Evolutionary conservation across 176 grass and related monocot species (phyloP).

Genomic region (Urochloa ruziziensis): DNA sequence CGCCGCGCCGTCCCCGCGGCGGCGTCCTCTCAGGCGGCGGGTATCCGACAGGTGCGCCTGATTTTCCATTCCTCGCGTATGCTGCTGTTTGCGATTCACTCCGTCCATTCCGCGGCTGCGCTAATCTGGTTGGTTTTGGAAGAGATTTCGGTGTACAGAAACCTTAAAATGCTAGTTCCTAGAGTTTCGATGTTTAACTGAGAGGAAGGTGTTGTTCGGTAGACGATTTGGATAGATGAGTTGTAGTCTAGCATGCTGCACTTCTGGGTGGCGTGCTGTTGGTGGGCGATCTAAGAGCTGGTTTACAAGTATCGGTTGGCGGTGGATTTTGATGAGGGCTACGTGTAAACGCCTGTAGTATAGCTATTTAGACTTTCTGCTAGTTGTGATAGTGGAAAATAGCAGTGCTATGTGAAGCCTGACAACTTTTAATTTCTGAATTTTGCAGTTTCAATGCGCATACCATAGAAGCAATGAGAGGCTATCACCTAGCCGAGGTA

Average conservation of each 20-base stretch:
- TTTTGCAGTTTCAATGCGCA: constrained; percentile 31
- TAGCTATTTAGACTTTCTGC: background rate
- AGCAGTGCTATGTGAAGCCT: background rate
- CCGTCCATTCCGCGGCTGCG: background rate
- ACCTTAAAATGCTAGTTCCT: background rate
- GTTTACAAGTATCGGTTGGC: background rate
- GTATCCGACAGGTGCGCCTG: constrained; percentile 10
- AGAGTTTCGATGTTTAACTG: background rate
- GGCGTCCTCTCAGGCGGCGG: background rate
- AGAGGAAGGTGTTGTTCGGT: background rate
- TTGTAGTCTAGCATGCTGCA: background rate
- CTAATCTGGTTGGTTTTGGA: background rate
- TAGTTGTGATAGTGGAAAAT: background rate
- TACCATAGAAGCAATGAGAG: constrained; percentile 35
- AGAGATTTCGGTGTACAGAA: background rate
- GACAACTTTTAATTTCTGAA: constrained; percentile 36
- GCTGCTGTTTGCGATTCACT: background rate
- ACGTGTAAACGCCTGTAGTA: background rate
- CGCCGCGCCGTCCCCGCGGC: background rate
- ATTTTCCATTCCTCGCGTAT: background rate
- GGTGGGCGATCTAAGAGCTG: background rate
- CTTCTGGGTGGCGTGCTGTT: background rate
- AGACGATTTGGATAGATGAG: background rate
- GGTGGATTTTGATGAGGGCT: background rate
- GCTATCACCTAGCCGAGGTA: constrained; percentile 45